Evolutionary conservation across 2,329 filamentous ascomycete species (phyloP).

Genomic region (Sphaerulina vaccinii): DNA sequence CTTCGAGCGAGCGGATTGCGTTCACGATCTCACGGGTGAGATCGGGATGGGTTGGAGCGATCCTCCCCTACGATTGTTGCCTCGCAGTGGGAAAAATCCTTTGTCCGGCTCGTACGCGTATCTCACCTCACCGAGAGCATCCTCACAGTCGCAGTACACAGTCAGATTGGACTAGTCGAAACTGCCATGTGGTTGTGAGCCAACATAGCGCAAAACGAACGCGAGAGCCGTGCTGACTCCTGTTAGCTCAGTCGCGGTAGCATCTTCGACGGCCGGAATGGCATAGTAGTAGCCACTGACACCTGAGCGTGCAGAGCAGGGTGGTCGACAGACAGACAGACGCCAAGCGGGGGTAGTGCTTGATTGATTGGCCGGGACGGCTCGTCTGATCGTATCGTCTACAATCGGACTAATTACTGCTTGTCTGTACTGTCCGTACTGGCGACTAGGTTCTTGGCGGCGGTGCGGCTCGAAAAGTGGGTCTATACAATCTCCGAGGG

Average conservation of each 20-base stretch:
- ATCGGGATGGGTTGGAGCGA: not conserved
- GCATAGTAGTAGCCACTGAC: not conserved
- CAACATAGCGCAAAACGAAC: not conserved
- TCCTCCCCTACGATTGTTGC: not conserved
- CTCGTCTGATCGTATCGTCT: too few relatives aligned
- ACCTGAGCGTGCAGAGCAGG: too few relatives aligned
- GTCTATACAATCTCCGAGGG: too few relatives aligned
- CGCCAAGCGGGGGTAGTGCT: not conserved
- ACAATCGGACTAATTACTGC: too few relatives aligned
- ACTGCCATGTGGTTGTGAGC: not conserved
- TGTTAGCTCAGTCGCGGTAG: constrained; percentile 2
- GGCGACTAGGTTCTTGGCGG: too few relatives aligned
- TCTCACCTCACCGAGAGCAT: constrained; percentile 8
- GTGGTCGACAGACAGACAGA: too few relatives aligned
- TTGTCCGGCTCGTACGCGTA: not conserved
- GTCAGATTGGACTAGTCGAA: not conserved
- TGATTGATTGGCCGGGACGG: too few relatives aligned
- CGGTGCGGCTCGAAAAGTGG: too few relatives aligned
- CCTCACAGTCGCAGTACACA: constrained; percentile 6
- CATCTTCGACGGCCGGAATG: not conserved
- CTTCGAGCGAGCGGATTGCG: constrained; percentile 4
- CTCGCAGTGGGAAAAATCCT: not conserved
- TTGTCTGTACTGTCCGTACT: too few relatives aligned
- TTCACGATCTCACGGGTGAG: not conserved
- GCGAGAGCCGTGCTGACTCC: not conserved